Evolutionary conservation across 2,329 filamentous ascomycete species (phyloP).

Genomic region (Penicillium frequentans): DNA sequence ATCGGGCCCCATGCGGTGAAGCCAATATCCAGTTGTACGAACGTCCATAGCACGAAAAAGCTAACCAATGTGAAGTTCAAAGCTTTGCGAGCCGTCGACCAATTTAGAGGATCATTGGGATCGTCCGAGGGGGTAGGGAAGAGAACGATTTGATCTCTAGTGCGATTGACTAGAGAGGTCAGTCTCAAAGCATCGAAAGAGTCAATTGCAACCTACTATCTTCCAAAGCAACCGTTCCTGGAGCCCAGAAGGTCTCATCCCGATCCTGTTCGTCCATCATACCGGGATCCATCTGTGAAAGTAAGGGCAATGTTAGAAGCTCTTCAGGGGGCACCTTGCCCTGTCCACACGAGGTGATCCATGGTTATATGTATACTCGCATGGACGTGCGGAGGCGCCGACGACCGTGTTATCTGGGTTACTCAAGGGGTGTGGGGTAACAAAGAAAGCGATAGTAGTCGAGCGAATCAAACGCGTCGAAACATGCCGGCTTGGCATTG

Average conservation of each 20-base stretch:
- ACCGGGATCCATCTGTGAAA: neutral
- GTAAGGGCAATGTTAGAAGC: neutral
- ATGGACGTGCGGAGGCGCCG: conserved; percentile 4
- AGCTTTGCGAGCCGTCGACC: conserved; percentile 23
- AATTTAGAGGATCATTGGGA: conserved; percentile 30
- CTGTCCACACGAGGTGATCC: neutral
- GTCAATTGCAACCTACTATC: conserved; percentile 13
- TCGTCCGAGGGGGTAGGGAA: conserved; percentile 25
- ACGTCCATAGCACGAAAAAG: conserved; percentile 28
- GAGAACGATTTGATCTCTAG: conserved; percentile 15
- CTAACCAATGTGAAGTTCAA: conserved; percentile 28
- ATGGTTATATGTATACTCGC: neutral
- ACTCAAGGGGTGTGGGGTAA: conserved; percentile 2
- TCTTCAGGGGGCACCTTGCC: too few species aligned
- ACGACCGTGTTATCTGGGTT: conserved; percentile 11
- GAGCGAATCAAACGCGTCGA: conserved; percentile 6
- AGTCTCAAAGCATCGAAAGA: neutral
- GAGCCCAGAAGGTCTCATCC: conserved; percentile 19
- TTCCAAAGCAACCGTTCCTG: conserved; percentile 21
- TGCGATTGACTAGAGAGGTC: conserved; percentile 6
- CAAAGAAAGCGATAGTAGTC: neutral
- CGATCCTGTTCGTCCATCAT: conserved; percentile 12
- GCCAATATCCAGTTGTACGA: conserved; percentile 39
- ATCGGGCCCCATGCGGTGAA: conserved; percentile 45
- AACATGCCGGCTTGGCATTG: conserved; percentile 14